Base-by-base conservation (phyloP, 306 rosid genomes). In the Sechiopsis laciniata region DNA sequence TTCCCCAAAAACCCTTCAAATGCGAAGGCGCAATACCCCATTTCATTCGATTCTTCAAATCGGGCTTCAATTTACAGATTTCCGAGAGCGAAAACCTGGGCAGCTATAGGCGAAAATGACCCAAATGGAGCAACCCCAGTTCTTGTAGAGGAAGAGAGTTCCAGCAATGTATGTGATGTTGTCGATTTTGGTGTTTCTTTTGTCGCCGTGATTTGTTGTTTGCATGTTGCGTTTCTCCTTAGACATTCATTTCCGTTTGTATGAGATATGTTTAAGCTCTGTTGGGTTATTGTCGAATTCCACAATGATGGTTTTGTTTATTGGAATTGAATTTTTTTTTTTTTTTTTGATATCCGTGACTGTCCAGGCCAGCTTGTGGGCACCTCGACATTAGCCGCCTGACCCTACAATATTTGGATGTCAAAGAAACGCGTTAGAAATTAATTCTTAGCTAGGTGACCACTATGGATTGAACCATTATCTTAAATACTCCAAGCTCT, bases 61-160 rank as follows among this genome's bases (percentile, higher is more conserved):
- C 60, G n/a, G 26, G 6, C 17, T 72, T 40, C 21, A 72, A 64
- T 71, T 40, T 3, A 0, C 74, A 15, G 78, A 71, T 80, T 85
- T 72, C 71, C 74, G 61, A 75, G 78, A 73, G 7, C 76, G 46
- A 85, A 74, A 83, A 81, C 74, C 59, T 77, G 86, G 74, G 94
- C 97, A 42, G 51, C 84, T 60, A 72, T 84, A n/a, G 91, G 88
- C 64, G 92, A 80, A 71, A 78, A 61, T 5, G 88, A 85, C 54
- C 81, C 81, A 72, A 79, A 71, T 75, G 77, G 85, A 62, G 50
- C 88, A 32, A 74, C 83, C 57, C 88, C 96, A 37, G 71, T 71
- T 75, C 74, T 53, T 71, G 57, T 67, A 12, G 76, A 81, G 71
- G 86, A 83, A 26, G 68, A 81, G 9, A 74, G 62, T 5, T 80